These are phyloP conservation scores for Trypanosoma platydactyli DNA, from an alignment of 208 protist species.

Conservation along the genomic window DNA sequence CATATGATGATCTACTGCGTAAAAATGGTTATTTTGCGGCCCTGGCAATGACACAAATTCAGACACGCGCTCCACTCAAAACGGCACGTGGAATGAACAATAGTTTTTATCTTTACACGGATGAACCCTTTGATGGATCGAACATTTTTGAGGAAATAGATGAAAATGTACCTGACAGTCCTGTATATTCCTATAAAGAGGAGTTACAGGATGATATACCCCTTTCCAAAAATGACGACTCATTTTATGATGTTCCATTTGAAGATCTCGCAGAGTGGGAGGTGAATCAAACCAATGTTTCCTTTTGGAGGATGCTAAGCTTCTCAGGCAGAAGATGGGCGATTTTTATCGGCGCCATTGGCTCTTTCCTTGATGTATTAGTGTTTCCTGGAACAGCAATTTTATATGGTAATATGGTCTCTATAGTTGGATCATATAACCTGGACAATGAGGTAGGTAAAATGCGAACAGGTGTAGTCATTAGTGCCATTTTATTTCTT, in stretches of 20 bases:
- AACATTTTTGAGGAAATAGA: neutral
- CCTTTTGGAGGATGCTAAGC: conserved; percentile 18
- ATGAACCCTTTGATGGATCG: neutral
- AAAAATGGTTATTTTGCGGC: conserved; percentile 35
- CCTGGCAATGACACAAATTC: conserved; percentile 26
- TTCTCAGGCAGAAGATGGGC: conserved; percentile 22
- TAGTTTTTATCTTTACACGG: conserved; percentile 37
- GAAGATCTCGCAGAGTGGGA: conserved; percentile 26
- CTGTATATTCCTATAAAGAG: neutral
- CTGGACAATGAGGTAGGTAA: conserved; percentile 12
- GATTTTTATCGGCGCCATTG: conserved; percentile 27
- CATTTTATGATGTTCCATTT: conserved; percentile 15
- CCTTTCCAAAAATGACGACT: neutral
- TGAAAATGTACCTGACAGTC: neutral
- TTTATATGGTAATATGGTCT: conserved; percentile 26
- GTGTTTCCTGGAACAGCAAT: conserved; percentile 19
- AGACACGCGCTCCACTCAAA: conserved; percentile 13
- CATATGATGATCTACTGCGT: conserved; percentile 26
- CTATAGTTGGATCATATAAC: conserved; percentile 20
- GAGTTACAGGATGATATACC: neutral
- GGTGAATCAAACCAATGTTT: conserved; percentile 22
- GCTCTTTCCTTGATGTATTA: conserved; percentile 24
- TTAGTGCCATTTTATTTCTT: conserved; percentile 26
- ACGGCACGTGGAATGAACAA: conserved; percentile 34
- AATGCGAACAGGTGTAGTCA: conserved; percentile 18